Evolutionary conservation across 805 yeast genomes (phyloP), one percentile per base, ranked within the genome.

Genomic region (Cyberlindnera lachancei): DNA sequence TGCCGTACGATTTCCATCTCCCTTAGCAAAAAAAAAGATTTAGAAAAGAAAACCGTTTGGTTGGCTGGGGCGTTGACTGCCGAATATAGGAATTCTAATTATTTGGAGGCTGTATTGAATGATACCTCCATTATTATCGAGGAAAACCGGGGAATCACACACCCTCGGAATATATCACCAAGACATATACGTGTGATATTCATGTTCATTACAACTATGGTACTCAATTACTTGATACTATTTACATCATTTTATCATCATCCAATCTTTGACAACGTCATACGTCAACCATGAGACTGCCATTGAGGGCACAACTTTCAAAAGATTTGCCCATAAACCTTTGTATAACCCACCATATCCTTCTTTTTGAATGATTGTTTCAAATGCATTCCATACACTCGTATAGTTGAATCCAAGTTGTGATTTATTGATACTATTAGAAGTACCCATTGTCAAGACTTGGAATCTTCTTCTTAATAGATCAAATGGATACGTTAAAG

Each of bases 221-320:
- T n/a, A n/a, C n/a, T n/a, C n/a, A n/a, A n/a, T n/a, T n/a, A n/a
- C n/a, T n/a, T n/a, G n/a, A n/a, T n/a, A n/a, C n/a, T 10, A 12
- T 23, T 23, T 27, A 21, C 26, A n/a, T 29, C 30, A 44, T 24
- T 44, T 17, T 4, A 20, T 34, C 28, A 46, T 37, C 36, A 59
- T 29, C 15, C 41, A 33, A 15, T 73, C 82, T 45, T 77, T 74
- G 31, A 84, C 64, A 20, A 79, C 58, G 44, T 94, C 97, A 55
- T 75, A 79, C 40, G 83, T 75, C 45, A 87, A 64, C 95, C 96
- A 90, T 38, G 90, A 85, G 13, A 88, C 86, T 4, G 97, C 97
- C 88, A 92, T 90, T 11, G 92, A 78, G 0, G 97, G 96, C 29
- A 86, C 82, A 4, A 90, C 92, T 53, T 88, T 90, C 65, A 83